Evolutionary conservation across 2,329 filamentous ascomycete species (phyloP).

Genomic region (Penicillium sp.): DNA sequence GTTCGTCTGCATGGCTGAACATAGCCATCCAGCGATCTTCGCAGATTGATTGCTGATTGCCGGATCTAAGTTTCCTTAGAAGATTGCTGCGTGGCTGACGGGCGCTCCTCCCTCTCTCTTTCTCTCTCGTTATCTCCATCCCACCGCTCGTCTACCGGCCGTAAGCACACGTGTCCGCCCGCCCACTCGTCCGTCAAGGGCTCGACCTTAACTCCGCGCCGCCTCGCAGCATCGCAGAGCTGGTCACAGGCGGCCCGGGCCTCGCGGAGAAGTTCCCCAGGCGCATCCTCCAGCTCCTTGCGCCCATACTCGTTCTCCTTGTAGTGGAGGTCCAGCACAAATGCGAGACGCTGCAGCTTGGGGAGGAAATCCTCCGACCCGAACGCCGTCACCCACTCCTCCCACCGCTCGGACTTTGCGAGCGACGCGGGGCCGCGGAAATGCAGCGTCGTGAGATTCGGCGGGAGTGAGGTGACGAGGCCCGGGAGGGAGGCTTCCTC

Average conservation of each 20-base stretch:
- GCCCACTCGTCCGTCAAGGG: slow-evolving; percentile 21
- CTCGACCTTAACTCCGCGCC: slow-evolving; percentile 26
- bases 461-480: slow-evolving; percentile 28
- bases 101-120: background rate
- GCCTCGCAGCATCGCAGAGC: slow-evolving; percentile 22
- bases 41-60: background rate
- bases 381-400: slow-evolving; percentile 31
- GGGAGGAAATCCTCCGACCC: slow-evolving; percentile 25
- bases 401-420: slow-evolving; percentile 24
- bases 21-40: background rate
- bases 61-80: too few species aligned
- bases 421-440: slow-evolving; percentile 32
- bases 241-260: slow-evolving; percentile 25
- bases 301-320: background rate
- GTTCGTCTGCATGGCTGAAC: background rate
- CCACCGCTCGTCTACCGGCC: slow-evolving; percentile 32
- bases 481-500: slow-evolving; percentile 21
- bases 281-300: background rate
- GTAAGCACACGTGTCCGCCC: slow-evolving; percentile 8
- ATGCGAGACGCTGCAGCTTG: slow-evolving; percentile 27
- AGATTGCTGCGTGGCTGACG: background rate
- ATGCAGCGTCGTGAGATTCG: slow-evolving; percentile 29
- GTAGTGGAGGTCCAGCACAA: slow-evolving; percentile 30
- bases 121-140: background rate
- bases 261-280: slow-evolving; percentile 11